Percentiles rank a stretch among this genome's conserved stretches.
Conservation (phyloP, 225 moss, liverwort and hornwort genomes). For the Physcomitrellopsis africana region DNA sequence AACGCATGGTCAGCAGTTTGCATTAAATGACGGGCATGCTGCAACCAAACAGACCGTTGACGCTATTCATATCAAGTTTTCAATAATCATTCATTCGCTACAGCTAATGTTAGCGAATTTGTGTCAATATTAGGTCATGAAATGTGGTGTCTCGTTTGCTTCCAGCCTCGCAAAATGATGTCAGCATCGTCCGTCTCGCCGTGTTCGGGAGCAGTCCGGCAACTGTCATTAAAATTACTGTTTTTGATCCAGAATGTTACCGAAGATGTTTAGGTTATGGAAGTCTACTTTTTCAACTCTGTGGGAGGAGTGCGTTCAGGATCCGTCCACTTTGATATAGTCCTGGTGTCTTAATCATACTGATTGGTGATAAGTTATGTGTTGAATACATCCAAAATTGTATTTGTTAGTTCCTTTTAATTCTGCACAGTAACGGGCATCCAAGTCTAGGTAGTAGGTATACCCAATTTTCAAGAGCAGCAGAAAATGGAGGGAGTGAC, state of each 20-base stretch:
- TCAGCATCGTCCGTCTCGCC: conserved; percentile 1
- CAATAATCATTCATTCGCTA: conserved; percentile 7
- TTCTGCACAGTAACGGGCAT: neutral
- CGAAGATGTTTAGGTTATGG: neutral
- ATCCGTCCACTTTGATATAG: neutral
- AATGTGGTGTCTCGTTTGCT: neutral
- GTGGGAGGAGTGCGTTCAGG: neutral
- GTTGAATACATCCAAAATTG: neutral
- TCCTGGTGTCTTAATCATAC: neutral
- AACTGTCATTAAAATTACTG: neutral
- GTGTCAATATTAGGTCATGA: neutral
- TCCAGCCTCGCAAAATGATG: conserved; percentile 26
- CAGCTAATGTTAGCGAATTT: conserved; percentile 1
- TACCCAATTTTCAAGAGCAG: conserved; percentile 3
- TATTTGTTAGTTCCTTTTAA: neutral
- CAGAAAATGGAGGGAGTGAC: neutral
- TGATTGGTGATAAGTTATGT: conserved; percentile 10
- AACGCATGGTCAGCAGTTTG: neutral
- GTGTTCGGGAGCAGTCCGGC: neutral
- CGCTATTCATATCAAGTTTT: conserved; percentile 19
- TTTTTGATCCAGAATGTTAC: conserved; percentile 2
- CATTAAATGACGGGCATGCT: neutral
- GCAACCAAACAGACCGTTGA: conserved; percentile 25
- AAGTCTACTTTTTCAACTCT: neutral
- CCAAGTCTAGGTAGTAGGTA: neutral